phyloP scores from a whole-genome alignment of 1,284 basidiomycete genomes.

The Cryptococcus floricola region DNA sequence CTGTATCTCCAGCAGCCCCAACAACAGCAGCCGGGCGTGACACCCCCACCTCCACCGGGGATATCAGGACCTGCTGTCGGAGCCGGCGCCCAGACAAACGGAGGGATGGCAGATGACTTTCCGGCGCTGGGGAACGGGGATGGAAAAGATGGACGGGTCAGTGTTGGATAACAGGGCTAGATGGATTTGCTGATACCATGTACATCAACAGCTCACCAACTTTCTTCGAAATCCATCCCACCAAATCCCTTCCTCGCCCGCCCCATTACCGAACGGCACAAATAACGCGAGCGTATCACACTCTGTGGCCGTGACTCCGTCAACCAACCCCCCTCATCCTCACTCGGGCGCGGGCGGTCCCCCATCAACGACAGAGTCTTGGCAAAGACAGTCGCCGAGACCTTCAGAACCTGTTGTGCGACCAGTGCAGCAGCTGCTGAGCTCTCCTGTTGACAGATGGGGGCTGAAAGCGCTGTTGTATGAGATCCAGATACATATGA shows the following conservation, averaged over 20 bases:
- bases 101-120: conserved; percentile 38
- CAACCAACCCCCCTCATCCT: conserved; percentile 29
- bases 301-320: conserved; percentile 31
- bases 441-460: conserved; percentile 93
- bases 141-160: conserved; percentile 28
- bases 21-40: conserved; percentile 23
- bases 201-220: conserved; percentile 24
- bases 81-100: conserved; percentile 9
- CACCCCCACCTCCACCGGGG: conserved; percentile 45
- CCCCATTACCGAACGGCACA: conserved; percentile 26
- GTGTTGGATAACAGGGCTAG: not conserved
- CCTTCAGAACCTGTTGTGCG: conserved; percentile 63
- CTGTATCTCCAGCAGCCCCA: conserved; percentile 41
- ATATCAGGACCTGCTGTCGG: conserved; percentile 33
- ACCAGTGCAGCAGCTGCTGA: conserved; percentile 89
- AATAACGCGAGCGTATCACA: conserved; percentile 23
- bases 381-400: conserved; percentile 32
- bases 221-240: conserved; percentile 21
- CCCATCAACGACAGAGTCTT: conserved; percentile 30
- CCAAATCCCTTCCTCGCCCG: conserved; percentile 23
- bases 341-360: conserved; percentile 19
- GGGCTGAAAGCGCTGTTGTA: conserved; percentile 83
- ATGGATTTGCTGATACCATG: conserved; percentile 1
- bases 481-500: conserved; percentile 73
- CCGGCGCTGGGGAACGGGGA: conserved; percentile 41